These are phyloP conservation scores for Zygnema cylindricum DNA, from an alignment of 139 green algal genomes.

Conservation along the genomic window DNA sequence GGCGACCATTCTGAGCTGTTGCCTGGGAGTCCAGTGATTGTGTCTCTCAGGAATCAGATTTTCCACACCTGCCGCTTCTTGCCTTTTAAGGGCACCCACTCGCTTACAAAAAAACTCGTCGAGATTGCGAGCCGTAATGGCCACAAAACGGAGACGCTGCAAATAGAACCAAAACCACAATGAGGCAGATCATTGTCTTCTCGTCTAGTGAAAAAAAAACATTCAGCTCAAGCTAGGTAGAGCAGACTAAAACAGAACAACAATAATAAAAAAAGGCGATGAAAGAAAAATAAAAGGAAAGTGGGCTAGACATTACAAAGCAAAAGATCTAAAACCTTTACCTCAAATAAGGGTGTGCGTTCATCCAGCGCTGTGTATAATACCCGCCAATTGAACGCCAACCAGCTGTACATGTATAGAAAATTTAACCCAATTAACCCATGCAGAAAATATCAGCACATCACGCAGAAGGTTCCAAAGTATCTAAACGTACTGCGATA, in stretches of 20 bases:
- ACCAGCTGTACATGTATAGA: conserved; percentile 67
- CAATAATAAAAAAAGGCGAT: neutral
- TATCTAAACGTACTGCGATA: too few species aligned
- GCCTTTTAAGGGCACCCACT: conserved; percentile 72
- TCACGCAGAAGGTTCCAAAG: neutral
- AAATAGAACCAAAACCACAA: neutral
- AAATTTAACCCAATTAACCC: too few species aligned
- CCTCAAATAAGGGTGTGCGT: conserved; percentile 64
- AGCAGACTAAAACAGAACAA: neutral
- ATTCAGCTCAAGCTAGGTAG: neutral
- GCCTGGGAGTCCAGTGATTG: conserved; percentile 51
- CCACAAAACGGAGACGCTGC: conserved; percentile 70
- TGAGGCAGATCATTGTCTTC: neutral
- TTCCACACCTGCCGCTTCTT: conserved; percentile 65
- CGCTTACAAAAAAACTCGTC: conserved; percentile 77
- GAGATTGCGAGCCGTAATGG: conserved; percentile 70
- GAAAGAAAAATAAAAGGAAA: neutral
- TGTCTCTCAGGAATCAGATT: conserved; percentile 58
- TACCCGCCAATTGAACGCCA: conserved; percentile 76
- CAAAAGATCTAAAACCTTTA: neutral
- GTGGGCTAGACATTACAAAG: neutral
- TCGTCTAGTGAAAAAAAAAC: neutral
- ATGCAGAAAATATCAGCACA: conserved; percentile 10
- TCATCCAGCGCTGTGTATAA: conserved; percentile 63
- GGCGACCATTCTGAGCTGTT: conserved; percentile 67